Percentiles rank a stretch among this genome's conserved stretches.
Evolutionary conservation across 371 early-diverging fungal genomes (phyloP).

Genomic region (Rhizopus arrhizus): DNA sequence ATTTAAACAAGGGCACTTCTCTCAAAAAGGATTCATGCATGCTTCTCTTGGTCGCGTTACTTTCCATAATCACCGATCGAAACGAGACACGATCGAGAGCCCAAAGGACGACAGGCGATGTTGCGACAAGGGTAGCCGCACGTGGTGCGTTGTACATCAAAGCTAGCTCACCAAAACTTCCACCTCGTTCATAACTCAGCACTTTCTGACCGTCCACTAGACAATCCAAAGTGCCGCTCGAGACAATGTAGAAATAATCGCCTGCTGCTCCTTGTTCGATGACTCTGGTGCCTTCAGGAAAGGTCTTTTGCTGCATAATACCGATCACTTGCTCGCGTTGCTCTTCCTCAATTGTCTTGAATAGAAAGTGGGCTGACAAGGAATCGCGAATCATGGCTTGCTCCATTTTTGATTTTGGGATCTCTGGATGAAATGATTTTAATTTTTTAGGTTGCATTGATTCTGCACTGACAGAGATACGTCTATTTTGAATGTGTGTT

Average conservation of each 20-base stretch:
- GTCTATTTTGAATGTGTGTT: conserved; percentile 68
- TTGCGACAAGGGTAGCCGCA: conserved; percentile 90
- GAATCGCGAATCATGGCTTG: conserved; percentile 54
- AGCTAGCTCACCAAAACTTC: conserved; percentile 96
- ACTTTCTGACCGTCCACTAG: conserved; percentile 77
- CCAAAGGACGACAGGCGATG: conserved; percentile 84
- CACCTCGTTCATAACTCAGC: conserved; percentile 77
- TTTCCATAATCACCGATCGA: conserved; percentile 89
- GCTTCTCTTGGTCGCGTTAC: conserved; percentile 81
- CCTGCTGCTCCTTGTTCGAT: conserved; percentile 94
- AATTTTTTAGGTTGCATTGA: conserved; percentile 84
- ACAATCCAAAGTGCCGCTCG: conserved; percentile 88
- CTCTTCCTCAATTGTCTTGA: conserved; percentile 78
- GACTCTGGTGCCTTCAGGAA: conserved; percentile 69
- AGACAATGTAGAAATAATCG: conserved; percentile 96
- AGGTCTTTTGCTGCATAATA: conserved; percentile 82
- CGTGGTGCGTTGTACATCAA: conserved; percentile 97
- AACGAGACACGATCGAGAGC: conserved; percentile 93
- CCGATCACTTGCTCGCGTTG: conserved; percentile 17
- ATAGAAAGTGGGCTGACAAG: conserved; percentile 82
- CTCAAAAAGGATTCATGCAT: conserved; percentile 91
- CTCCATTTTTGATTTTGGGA: conserved; percentile 80
- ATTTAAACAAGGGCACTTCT: conserved; percentile 69
- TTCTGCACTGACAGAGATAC: conserved; percentile 95
- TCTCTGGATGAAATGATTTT: conserved; percentile 76